Evolutionary conservation across 1,139 yeast genomes (phyloP), one percentile per base, ranked within the genome.

Genomic region (Wickerhamomyces sp.): DNA sequence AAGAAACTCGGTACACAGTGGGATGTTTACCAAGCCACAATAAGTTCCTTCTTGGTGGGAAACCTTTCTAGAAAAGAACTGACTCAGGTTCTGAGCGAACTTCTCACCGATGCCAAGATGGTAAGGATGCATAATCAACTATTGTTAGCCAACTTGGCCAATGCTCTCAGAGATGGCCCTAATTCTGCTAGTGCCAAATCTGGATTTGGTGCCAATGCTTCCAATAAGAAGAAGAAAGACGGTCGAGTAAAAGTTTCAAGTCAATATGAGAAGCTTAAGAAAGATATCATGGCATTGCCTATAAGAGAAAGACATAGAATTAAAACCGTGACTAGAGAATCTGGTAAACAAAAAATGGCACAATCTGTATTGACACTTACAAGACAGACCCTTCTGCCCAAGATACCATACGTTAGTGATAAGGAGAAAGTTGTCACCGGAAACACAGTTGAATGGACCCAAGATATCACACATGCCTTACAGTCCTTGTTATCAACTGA

Each of bases 391-490:
- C 68, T 84, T 54, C 70, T 89, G 37, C 97, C 98, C 1, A 85
- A 83, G 50, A 80, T 91, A 15, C 98, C 99, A 5, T 78, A 83
- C 57, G 44, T 41, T 46, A 55, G 55, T 34, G 70, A 66, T 36
- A 56, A 59, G 37, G 66, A 64, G 23, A 55, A 56, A 37, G 26
- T 24, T 20, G 23, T 50, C 30, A 47, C 44, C 22, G 67, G 78
- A 51, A 72, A 78, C 58, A 64, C 88, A 47, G 72, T 78, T 36
- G 82, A 82, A 48, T 88, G 96, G 94, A 88, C 93, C 20, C 96
- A 88, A 57, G 98, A 93, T 55, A 88, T 91, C 18, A 74, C 83
- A 33, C 89, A 82, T 53, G 94, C 94, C n/a, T 75, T 87, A 37
- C 87, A 86, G 48, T 77, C 93, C 3, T 94, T 94, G 5, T 66